Percentiles rank a stretch among this genome's conserved stretches.
Conservation (phyloP, 441 rosid genomes). For the Populus hybrid region DNA sequence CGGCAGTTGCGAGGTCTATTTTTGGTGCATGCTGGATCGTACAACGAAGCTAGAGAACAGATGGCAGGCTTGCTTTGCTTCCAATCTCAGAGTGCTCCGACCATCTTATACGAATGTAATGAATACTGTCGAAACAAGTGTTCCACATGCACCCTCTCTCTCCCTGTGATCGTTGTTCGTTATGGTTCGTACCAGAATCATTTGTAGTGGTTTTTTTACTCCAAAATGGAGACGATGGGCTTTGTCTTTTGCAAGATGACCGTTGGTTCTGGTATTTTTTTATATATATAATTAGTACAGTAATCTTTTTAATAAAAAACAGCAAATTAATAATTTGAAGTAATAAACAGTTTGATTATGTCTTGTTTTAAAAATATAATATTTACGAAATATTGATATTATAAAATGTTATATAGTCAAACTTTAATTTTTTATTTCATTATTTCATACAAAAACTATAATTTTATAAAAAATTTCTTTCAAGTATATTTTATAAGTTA, state of each 20-base stretch:
- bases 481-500: too few relatives aligned
- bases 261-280: background rate
- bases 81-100: constrained; percentile 4
- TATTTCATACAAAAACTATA: too few relatives aligned
- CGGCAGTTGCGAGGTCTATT: background rate
- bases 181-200: background rate
- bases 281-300: too few relatives aligned
- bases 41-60: background rate
- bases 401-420: fast-evolving
- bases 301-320: too few relatives aligned
- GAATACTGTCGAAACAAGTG: constrained; percentile 8
- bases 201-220: too few relatives aligned
- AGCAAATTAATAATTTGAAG: too few relatives aligned
- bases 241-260: too few relatives aligned
- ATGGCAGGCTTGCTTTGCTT: constrained; percentile 19
- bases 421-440: fast-evolving
- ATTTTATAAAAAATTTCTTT: too few relatives aligned
- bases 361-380: fast-evolving
- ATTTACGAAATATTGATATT: too few relatives aligned
- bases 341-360: too few relatives aligned
- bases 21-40: background rate
- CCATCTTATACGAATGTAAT: background rate
- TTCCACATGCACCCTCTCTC: background rate
- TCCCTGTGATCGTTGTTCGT: background rate
- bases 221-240: too few relatives aligned